phyloP scores from a whole-genome alignment of 2,329 filamentous ascomycete genomes.

The Diaporthe ilicicola region DNA sequence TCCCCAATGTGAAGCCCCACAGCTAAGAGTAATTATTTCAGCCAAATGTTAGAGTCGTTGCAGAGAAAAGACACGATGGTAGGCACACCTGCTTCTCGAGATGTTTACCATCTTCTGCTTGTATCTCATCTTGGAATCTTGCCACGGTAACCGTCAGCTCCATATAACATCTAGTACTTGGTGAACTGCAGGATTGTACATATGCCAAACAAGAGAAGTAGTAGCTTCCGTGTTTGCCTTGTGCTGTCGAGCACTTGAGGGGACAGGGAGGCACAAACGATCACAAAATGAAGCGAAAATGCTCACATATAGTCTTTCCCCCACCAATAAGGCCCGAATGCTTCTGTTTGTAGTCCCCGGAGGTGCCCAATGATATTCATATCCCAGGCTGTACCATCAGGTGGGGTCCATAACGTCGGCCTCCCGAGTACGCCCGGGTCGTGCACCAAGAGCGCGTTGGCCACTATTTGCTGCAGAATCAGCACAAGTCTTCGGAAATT shows the following conservation, averaged over 20 bases:
- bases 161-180: no score
- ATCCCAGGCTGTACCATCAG: not conserved
- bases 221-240: not conserved
- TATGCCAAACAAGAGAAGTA: not conserved
- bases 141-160: not conserved
- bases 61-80: not conserved
- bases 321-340: not conserved
- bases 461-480: no score
- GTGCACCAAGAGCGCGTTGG: no score
- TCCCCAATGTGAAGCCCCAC: not conserved
- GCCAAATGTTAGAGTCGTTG: not conserved
- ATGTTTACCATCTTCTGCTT: not conserved
- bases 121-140: not conserved
- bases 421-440: not conserved
- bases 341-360: not conserved
- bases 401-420: not conserved
- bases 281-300: no score
- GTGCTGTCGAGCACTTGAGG: not conserved
- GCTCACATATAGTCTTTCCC: no score
- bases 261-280: not conserved
- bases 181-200: not conserved
- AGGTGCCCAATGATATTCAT: not conserved
- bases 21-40: not conserved
- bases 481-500: not conserved
- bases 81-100: slow-evolving; percentile 1